phyloP scores from a whole-genome alignment of 78 protist genomes.

The Dictyostelium brefeldianum region DNA sequence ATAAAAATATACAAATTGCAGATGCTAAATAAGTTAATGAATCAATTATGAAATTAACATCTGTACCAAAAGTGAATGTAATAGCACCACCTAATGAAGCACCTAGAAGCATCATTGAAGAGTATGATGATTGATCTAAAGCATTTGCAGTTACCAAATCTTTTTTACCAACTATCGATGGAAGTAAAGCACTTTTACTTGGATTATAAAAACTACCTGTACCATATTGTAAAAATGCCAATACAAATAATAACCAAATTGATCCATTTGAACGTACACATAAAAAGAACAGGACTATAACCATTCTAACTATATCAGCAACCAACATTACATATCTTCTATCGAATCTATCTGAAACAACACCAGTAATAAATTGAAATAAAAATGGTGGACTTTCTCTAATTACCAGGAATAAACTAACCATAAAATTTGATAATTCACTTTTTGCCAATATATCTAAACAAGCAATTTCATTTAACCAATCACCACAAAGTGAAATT shows the following conservation, averaged over 20 bases:
- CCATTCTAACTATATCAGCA: conserved; percentile 39
- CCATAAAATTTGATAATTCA: conserved; percentile 6
- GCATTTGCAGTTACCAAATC: conserved; percentile 67
- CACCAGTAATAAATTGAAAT: conserved; percentile 37
- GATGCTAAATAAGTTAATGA: conserved; percentile 15
- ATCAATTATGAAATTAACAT: conserved; percentile 44
- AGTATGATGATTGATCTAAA: conserved; percentile 44
- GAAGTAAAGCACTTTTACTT: conserved; percentile 34
- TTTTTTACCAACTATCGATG: conserved; percentile 4
- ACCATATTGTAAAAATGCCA: conserved; percentile 54
- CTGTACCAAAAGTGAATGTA: conserved; percentile 21
- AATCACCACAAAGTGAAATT: conserved; percentile 67
- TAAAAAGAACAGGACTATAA: conserved; percentile 32
- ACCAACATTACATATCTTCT: conserved; percentile 49
- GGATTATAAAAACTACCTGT: conserved; percentile 58
- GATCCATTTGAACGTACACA: not conserved
- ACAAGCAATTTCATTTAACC: conserved; percentile 83
- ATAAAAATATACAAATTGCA: conserved; percentile 20
- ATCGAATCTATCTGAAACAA: conserved; percentile 56
- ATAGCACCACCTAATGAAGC: conserved; percentile 49
- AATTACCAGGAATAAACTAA: conserved; percentile 19
- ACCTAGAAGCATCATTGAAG: conserved; percentile 71
- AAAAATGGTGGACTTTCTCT: conserved; percentile 71
- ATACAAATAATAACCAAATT: conserved; percentile 49
- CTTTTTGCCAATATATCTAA: conserved; percentile 10